These are phyloP conservation scores for Forsythia suspensa DNA, from an alignment of 257 asterid genomes.

Conservation along the genomic window DNA sequence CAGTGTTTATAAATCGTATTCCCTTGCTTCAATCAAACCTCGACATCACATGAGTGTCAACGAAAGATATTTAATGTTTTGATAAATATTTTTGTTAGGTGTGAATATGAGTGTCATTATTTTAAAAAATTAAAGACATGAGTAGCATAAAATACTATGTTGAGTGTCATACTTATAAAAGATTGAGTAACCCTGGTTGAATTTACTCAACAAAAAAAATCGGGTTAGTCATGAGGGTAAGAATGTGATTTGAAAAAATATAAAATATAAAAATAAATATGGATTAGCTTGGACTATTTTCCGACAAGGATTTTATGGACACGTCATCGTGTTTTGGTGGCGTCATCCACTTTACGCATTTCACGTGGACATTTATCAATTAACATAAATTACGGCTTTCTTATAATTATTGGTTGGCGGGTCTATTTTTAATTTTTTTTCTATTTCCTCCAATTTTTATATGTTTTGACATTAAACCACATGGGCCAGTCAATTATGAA, in stretches of 20 bases:
- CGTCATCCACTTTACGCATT: not conserved
- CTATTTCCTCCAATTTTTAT: not conserved
- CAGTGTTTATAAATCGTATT: not conserved
- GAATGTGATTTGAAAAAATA: not conserved
- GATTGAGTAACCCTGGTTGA: not conserved
- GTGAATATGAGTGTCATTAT: no score
- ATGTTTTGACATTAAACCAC: not conserved
- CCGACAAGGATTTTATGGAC: not conserved
- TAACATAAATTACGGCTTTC: no score
- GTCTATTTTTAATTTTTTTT: no score
- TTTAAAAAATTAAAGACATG: not conserved
- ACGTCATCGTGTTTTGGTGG: not conserved
- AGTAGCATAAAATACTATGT: no score
- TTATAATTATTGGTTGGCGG: no score
- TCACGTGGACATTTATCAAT: not conserved
- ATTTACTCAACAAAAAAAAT: not conserved
- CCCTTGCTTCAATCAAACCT: no score
- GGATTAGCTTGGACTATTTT: not conserved
- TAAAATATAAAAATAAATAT: no score
- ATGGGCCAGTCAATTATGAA: not conserved
- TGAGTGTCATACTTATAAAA: not conserved
- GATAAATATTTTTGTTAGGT: no score
- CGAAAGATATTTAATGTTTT: no score
- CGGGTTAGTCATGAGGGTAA: not conserved
- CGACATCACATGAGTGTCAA: no score